A percentile compares a stretch with the other conserved stretches of the same genome.
These are phyloP conservation scores for Angophora floribunda DNA, from an alignment of 345 rosid species.

Conservation along the genomic window DNA sequence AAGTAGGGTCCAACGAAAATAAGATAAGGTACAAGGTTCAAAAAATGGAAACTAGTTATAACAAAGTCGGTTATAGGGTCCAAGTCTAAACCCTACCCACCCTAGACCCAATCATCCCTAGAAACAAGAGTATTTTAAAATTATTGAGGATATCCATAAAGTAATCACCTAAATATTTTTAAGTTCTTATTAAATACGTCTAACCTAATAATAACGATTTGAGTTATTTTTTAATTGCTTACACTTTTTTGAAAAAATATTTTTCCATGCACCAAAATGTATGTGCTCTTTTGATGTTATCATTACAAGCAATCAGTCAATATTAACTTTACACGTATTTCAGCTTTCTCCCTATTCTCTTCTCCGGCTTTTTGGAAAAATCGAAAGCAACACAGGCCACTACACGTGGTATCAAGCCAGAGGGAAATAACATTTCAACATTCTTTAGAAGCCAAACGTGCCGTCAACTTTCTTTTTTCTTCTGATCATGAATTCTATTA, in stretches of 20 bases:
- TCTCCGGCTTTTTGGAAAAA: background rate
- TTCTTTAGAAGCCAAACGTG: background rate
- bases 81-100: no score
- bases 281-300: background rate
- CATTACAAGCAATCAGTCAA: background rate
- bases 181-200: background rate
- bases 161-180: background rate
- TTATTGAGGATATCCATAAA: background rate
- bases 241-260: background rate
- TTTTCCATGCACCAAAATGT: background rate
- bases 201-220: background rate
- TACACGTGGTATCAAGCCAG: background rate
- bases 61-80: no score
- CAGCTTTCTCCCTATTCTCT: background rate
- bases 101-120: no score
- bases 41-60: no score
- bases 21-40: no score
- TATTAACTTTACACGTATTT: background rate
- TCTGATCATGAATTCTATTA: background rate
- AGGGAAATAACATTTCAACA: background rate
- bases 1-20: no score
- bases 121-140: background rate
- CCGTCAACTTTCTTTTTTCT: background rate
- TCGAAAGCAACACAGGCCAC: background rate
- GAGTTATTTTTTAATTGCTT: background rate